phyloP scores from a whole-genome alignment of 768 basidiomycete species.

The Russula brevipes region DNA sequence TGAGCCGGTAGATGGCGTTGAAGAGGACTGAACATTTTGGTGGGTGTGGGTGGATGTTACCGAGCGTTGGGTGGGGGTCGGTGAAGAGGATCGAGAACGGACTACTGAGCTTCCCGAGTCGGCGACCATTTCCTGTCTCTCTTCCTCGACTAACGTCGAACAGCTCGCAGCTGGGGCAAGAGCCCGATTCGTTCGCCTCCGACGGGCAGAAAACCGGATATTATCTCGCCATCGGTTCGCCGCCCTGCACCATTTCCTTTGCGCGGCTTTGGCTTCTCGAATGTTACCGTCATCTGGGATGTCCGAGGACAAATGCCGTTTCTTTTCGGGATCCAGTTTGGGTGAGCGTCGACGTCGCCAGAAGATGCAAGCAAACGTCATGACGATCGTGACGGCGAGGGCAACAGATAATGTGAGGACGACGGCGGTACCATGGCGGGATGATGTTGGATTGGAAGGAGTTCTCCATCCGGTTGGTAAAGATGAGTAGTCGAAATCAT shows the following conservation, averaged over 20 bases:
- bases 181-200: conserved; percentile 40
- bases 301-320: conserved; percentile 33
- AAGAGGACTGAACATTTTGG: neutral
- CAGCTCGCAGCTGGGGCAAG: neutral
- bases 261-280: conserved; percentile 45
- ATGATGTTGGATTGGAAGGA: neutral
- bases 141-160: neutral
- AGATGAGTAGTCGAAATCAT: conserved; percentile 25
- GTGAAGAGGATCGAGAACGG: conserved; percentile 9
- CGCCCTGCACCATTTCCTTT: conserved; percentile 60
- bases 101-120: neutral
- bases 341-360: conserved; percentile 47
- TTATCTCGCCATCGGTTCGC: conserved; percentile 66
- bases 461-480: conserved; percentile 28
- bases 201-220: conserved; percentile 54
- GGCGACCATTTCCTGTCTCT: neutral
- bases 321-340: conserved; percentile 50
- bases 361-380: conserved; percentile 58
- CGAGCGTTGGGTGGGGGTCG: conserved; percentile 1
- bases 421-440: conserved; percentile 22
- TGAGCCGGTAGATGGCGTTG: neutral
- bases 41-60: neutral
- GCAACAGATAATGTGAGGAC: conserved; percentile 54
- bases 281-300: conserved; percentile 30
- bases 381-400: conserved; percentile 56